phyloP scores from a whole-genome alignment of 208 protist species.

The Polymyxa betae region DNA sequence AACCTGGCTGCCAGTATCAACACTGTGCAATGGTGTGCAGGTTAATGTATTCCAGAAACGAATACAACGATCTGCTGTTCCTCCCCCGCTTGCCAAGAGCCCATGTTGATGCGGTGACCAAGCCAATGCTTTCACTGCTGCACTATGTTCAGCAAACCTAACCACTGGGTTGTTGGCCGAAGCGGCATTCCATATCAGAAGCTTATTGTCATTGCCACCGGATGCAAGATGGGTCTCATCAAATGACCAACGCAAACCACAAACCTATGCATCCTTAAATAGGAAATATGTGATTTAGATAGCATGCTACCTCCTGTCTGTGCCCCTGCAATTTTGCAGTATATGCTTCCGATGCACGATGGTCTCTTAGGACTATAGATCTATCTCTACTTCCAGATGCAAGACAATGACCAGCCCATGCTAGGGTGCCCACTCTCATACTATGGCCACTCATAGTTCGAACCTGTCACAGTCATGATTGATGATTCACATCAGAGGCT shows the following conservation, averaged over 20 bases:
- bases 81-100: conserved; percentile 79
- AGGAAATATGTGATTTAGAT: too few species aligned
- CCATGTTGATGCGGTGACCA: conserved; percentile 71
- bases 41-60: conserved; percentile 78
- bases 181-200: conserved; percentile 64
- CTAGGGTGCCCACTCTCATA: conserved; percentile 67
- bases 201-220: conserved; percentile 72
- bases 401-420: conserved; percentile 70
- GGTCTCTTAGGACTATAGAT: conserved; percentile 61
- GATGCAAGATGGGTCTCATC: conserved; percentile 68
- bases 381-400: conserved; percentile 67
- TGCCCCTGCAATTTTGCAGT: conserved; percentile 50
- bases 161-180: conserved; percentile 49
- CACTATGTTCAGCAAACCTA: conserved; percentile 63
- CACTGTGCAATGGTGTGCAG: conserved; percentile 44
- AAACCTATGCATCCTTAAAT: conserved; percentile 62
- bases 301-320: conserved; percentile 67
- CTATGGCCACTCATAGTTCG: conserved; percentile 71
- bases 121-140: conserved; percentile 70
- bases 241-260: conserved; percentile 66
- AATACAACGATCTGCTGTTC: conserved; percentile 79
- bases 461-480: conserved; percentile 51
- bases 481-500: background rate
- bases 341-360: conserved; percentile 53
- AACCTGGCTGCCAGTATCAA: conserved; percentile 77